These are phyloP conservation scores for Corylus avellana DNA, from an alignment of 306 rosid genomes.

Conservation along the genomic window DNA sequence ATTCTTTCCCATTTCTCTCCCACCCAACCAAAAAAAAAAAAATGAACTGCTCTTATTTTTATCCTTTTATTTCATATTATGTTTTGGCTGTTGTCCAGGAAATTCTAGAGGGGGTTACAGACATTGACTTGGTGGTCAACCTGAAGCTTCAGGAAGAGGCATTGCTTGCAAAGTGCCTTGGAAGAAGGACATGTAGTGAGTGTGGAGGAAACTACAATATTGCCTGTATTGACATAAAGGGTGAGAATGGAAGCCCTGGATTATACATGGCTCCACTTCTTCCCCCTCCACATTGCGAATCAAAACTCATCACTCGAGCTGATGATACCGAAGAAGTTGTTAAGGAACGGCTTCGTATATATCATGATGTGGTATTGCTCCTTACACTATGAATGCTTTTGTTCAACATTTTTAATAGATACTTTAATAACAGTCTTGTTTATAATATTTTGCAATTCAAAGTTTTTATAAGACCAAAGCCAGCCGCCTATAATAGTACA, in stretches of 20 bases:
- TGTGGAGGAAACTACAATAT: conserved; percentile 86
- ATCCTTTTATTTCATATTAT: background rate
- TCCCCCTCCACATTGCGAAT: conserved; percentile 81
- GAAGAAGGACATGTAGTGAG: conserved; percentile 82
- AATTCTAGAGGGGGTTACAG: conserved; percentile 81
- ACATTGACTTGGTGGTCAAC: conserved; percentile 88
- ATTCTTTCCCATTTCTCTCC: too few species aligned
- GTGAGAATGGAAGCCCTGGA: conserved; percentile 66
- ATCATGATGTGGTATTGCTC: conserved; percentile 66
- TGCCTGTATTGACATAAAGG: conserved; percentile 75
- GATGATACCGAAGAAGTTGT: conserved; percentile 84
- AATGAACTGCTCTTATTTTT: background rate
- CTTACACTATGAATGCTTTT: background rate
- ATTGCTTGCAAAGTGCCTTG: conserved; percentile 89
- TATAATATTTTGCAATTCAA: background rate
- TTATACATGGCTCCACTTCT: conserved; percentile 91
- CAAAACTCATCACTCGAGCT: conserved; percentile 75
- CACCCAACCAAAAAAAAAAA: too few species aligned
- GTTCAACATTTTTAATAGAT: background rate
- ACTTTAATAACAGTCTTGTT: background rate
- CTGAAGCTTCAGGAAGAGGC: conserved; percentile 90
- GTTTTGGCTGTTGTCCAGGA: conserved; percentile 50
- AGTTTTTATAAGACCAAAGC: background rate
- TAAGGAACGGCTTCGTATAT: conserved; percentile 79
- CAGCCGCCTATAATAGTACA: background rate